Base-by-base conservation (phyloP, 2,329 filamentous ascomycete genomes). In the Lasiodiplodia hormozganensis region DNA sequence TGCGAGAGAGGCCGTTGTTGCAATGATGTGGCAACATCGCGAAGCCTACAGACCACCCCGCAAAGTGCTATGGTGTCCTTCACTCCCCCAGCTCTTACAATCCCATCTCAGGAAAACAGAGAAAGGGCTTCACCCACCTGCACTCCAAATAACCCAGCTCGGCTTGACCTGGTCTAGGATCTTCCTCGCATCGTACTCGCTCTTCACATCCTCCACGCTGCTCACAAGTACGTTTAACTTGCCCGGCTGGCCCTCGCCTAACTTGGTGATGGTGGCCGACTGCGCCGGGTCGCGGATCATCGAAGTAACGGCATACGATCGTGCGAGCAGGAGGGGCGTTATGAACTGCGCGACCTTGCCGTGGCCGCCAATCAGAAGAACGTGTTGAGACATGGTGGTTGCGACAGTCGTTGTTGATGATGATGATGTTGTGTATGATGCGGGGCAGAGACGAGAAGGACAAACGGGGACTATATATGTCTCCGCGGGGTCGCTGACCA, bases 291-390 rank as follows among this genome's bases (percentile, higher is more conserved):
- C 87, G 74, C 93, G 91, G 77, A 96, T 90, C 70, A 96, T 83
- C 77, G 90, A 92, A 69, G 91, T 94, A 66, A 96, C 90, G 72
- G 87, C 88, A 90, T 92, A 95, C 40, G 87, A 88, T 72, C 89
- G 88, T 62, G 88, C 84, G 52, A 96, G 87, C 8, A 96, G 88
- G 69, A 94, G 85, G 1, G 91, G 91, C 10, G 92, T 96, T 49
- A 96, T 85, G 53, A 90, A 82, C 69, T 92, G 88, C 72, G 92
- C 87, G 69, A 96, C 81, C 77, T 94, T 93, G 81, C 93, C 93
- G 82, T 94, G 92, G 74, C 92, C 93, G 75, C 92, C 92, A 71
- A 96, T 87, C 72, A 96, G 81, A 70, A 94, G 88, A 69, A 94
- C 70, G 69, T 76, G 72, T 60, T 77, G 76, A 3, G 76, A 69